Evolutionary conservation across 2,329 filamentous ascomycete species (phyloP), one percentile per base, ranked within the genome.

Genomic region (Colletotrichum sp.): DNA sequence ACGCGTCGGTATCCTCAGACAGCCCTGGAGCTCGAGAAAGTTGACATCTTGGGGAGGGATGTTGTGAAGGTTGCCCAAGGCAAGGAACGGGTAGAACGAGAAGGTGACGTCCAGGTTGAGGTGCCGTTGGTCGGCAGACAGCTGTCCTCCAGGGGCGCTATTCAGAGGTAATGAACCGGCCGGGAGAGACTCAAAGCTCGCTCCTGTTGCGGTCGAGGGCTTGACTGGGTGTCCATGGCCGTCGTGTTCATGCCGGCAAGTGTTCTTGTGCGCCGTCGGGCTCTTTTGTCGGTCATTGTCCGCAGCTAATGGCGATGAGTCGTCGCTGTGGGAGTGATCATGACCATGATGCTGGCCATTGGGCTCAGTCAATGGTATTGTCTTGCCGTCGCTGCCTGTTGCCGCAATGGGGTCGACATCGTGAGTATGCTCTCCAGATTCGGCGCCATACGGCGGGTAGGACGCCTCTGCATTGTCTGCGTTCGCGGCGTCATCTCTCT

Each of bases 41-140:
- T 86, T 86, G 75, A 88, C 84, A 78, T 89, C 88, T 77, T 88
- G 86, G 1, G 85, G 83, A 65, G 86, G 84, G 64, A 87, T 84
- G 69, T 83, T 84, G 49, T 78, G 74, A 7, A 81, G 59, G 67
- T 80, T 80, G 77, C 82, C 82, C 62, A 88, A 80, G 28, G 81
- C 82, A 10, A 88, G 79, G 67, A 87, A 87, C 2, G 87, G 86
- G 76, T 86, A 88, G 72, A 86, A 85, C 0, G 83, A 85, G 79
- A 88, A 88, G 1, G 84, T 85, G 30, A 88, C 80, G 36, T 85
- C 82, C 7, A 83, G 79, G 60, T 80, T 82, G 26, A 81, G 71
- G 7, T 80, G 78, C 36, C 79, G 81, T 34, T 82, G 81, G 15
- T 83, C 82, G 24, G 78, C 80, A 5, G 78, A 73, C 80, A 81